Conservation (phyloP, 805 yeast genomes). For the Zygosaccharomyces siamensis region DNA sequence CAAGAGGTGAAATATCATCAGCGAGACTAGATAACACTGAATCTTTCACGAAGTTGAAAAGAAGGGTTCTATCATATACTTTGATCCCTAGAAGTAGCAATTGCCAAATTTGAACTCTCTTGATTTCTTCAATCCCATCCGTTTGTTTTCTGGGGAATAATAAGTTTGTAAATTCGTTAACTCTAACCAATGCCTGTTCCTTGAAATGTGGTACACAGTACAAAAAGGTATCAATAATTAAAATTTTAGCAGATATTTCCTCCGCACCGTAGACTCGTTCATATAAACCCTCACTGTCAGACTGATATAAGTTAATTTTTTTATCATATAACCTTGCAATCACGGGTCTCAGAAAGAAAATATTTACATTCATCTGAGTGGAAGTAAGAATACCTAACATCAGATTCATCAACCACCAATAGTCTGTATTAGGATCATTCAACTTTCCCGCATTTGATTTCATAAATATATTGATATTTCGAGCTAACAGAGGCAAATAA, state of each 20-base stretch:
- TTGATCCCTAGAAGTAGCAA: constrained; percentile 46
- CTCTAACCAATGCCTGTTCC: constrained; percentile 19
- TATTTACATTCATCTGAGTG: constrained; percentile 50
- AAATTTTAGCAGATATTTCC: constrained; percentile 52
- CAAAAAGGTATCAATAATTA: constrained; percentile 45
- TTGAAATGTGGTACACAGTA: constrained; percentile 27
- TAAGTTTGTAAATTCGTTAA: constrained; percentile 39
- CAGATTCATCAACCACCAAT: constrained; percentile 47
- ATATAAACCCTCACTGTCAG: constrained; percentile 39
- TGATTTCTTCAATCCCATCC: constrained; percentile 67
- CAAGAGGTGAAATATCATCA: constrained; percentile 73
- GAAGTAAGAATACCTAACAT: constrained; percentile 44
- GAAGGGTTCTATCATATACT: constrained; percentile 24
- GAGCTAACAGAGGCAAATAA: constrained; percentile 56
- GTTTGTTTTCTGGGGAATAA: constrained; percentile 48
- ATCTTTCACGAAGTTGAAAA: constrained; percentile 28
- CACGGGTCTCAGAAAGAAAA: constrained; percentile 55
- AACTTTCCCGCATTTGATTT: constrained; percentile 31
- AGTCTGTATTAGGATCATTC: constrained; percentile 29
- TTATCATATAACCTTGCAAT: constrained; percentile 51
- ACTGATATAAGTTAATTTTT: constrained; percentile 30
- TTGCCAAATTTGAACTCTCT: constrained; percentile 53
- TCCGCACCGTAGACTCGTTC: constrained; percentile 47
- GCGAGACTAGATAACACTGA: constrained; percentile 39
- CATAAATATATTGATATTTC: constrained; percentile 44